phyloP scores from a whole-genome alignment of 306 rosid genomes.

The Cucumis cinereus region DNA sequence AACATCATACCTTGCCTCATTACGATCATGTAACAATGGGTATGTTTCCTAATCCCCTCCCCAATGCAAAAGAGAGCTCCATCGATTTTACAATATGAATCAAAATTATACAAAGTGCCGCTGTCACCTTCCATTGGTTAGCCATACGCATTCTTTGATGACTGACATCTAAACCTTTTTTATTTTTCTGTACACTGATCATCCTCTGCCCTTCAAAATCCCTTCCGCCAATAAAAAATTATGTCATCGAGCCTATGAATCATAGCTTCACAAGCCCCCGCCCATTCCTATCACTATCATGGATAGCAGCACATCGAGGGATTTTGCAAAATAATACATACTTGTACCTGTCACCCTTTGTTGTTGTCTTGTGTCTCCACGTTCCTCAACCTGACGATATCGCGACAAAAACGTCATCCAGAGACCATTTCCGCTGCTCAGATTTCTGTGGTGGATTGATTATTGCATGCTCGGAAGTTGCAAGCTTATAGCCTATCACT shows the following conservation, averaged over 20 bases:
- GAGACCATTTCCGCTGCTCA: conserved; percentile 64
- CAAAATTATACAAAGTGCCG: not conserved
- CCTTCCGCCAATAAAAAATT: not conserved
- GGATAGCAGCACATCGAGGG: not conserved
- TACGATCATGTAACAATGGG: not conserved
- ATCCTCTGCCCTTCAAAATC: not conserved
- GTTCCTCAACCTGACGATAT: conserved; percentile 43
- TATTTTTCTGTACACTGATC: not conserved
- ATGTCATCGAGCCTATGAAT: not conserved
- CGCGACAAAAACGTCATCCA: conserved; percentile 76
- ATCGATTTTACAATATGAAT: not conserved
- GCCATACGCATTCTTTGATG: not conserved
- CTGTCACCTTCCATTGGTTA: not conserved
- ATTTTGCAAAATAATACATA: not conserved
- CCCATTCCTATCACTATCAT: not conserved
- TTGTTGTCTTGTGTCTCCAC: not conserved
- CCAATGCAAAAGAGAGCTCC: not conserved
- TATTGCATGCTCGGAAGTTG: conserved; percentile 54
- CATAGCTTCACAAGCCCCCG: not conserved
- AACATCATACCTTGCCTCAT: not conserved
- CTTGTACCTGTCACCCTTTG: not conserved
- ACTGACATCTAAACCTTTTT: not conserved
- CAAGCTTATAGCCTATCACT: conserved; percentile 71
- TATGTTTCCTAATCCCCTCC: not conserved
- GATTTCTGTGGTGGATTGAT: conserved; percentile 69